These are phyloP conservation scores for Geosmithia putterillii DNA, from an alignment of 2,329 filamentous ascomycete species.

Conservation along the genomic window DNA sequence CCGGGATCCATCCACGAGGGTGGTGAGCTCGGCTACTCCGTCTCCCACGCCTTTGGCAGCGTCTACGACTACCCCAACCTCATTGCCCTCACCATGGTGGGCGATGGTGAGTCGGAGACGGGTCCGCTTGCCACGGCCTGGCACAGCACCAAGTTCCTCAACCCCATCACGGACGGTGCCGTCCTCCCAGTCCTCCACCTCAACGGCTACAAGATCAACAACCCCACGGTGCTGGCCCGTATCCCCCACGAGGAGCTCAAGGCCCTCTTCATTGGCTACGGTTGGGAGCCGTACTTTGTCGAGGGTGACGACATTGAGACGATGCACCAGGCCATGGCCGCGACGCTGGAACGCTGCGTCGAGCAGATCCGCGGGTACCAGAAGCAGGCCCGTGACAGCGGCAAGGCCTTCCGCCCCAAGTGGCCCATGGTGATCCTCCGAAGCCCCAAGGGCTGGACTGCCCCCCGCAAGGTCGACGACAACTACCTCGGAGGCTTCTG, in stretches of 20 bases:
- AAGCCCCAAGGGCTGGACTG: conserved; percentile 72
- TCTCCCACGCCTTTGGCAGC: conserved; percentile 66
- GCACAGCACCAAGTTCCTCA: conserved; percentile 76
- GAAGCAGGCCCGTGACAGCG: conserved; percentile 57
- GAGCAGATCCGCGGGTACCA: conserved; percentile 56
- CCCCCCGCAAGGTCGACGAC: conserved; percentile 56
- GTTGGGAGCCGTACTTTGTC: conserved; percentile 71
- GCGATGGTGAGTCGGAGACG: conserved; percentile 72
- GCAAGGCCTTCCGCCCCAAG: conserved; percentile 55
- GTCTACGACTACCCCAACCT: conserved; percentile 66
- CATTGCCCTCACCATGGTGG: conserved; percentile 67
- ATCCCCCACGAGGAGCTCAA: conserved; percentile 64
- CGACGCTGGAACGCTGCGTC: conserved; percentile 61
- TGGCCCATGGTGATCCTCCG: conserved; percentile 75
- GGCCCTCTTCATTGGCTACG: conserved; percentile 59
- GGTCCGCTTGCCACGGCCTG: conserved; percentile 67
- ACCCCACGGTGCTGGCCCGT: conserved; percentile 61
- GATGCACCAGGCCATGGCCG: conserved; percentile 77
- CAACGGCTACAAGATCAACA: conserved; percentile 81
- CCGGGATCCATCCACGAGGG: conserved; percentile 69
- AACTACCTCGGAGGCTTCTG: conserved; percentile 68
- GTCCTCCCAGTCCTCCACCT: conserved; percentile 68
- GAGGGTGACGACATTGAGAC: conserved; percentile 60
- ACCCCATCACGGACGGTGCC: conserved; percentile 65
- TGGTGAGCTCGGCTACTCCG: conserved; percentile 69